These are phyloP conservation scores for Erodium trifolium DNA, from an alignment of 441 rosid genomes.

Conservation along the genomic window DNA sequence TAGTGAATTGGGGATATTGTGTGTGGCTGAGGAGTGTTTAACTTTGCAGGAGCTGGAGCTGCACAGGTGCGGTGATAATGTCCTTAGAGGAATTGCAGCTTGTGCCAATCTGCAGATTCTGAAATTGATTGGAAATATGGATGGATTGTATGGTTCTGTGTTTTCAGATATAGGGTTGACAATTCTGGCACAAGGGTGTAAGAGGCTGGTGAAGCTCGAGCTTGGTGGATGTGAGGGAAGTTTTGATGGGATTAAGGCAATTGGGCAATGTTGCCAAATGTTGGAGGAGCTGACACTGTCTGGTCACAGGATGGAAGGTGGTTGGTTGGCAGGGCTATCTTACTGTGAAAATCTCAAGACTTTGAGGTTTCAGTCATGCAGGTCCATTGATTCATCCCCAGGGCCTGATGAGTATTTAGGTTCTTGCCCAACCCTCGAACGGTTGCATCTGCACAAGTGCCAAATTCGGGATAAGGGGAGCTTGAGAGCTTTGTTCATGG, in stretches of 20 bases:
- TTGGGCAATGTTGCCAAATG: slow-evolving; percentile 61
- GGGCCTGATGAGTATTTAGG: slow-evolving; percentile 49
- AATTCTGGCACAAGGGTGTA: slow-evolving; percentile 63
- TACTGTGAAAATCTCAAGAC: slow-evolving; percentile 54
- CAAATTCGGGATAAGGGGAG: slow-evolving; percentile 48
- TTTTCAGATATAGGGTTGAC: slow-evolving; percentile 66
- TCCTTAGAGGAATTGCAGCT: slow-evolving; percentile 55
- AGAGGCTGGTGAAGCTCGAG: slow-evolving; percentile 55
- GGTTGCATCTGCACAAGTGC: slow-evolving; percentile 50
- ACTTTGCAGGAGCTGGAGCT: slow-evolving; percentile 54
- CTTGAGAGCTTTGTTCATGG: slow-evolving; percentile 47
- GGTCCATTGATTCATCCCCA: slow-evolving; percentile 40
- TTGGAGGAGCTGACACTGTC: slow-evolving; percentile 45
- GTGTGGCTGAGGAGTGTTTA: slow-evolving; percentile 47
- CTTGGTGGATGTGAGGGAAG: slow-evolving; percentile 63
- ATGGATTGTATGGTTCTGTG: slow-evolving; percentile 40
- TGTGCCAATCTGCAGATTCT: slow-evolving; percentile 50
- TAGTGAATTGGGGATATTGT: slow-evolving; percentile 43
- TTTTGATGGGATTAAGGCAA: slow-evolving; percentile 61
- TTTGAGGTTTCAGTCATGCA: slow-evolving; percentile 39
- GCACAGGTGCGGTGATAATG: slow-evolving; percentile 49
- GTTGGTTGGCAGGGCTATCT: slow-evolving; percentile 60
- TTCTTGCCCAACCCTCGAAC: slow-evolving; percentile 48
- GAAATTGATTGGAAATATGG: slow-evolving; percentile 44
- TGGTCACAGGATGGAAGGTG: slow-evolving; percentile 60